Percentiles rank a stretch among this genome's conserved stretches.
phyloP scores from a whole-genome alignment of 2,329 filamentous ascomycete genomes.

The Phoma herbarum region DNA sequence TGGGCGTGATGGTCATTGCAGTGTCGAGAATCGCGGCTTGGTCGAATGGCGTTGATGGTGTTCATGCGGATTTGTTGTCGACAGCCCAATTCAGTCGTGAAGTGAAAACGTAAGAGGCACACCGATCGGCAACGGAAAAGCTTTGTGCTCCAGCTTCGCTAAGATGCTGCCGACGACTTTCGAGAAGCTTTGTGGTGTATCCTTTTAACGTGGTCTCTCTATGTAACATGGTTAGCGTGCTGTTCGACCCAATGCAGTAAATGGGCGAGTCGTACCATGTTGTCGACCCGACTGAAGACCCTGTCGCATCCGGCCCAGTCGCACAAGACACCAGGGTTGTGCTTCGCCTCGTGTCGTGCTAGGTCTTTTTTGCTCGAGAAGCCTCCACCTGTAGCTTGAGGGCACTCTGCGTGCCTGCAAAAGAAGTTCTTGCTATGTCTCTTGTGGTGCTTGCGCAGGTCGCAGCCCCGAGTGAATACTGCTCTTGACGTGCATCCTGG shows the following conservation, averaged over 20 bases:
- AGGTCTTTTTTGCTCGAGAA: constrained; percentile 72
- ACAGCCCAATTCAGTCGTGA: neutral
- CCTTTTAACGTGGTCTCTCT: constrained; percentile 54
- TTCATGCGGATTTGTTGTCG: neutral
- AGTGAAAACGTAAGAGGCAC: neutral
- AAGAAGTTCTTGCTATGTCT: constrained; percentile 69
- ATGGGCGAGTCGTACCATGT: constrained; percentile 59
- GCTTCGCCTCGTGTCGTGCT: constrained; percentile 68
- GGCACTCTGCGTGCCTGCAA: constrained; percentile 67
- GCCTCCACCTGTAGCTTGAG: constrained; percentile 64
- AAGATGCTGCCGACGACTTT: constrained; percentile 34
- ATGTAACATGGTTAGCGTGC: constrained; percentile 29
- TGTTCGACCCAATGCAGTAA: neutral
- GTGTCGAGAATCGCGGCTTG: constrained; percentile 5
- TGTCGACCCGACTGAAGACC: constrained; percentile 69
- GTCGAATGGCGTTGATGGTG: neutral
- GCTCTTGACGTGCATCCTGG: constrained; percentile 67
- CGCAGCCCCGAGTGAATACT: constrained; percentile 66
- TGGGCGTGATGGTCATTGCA: constrained; percentile 19
- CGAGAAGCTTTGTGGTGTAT: constrained; percentile 51
- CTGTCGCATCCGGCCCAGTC: constrained; percentile 66
- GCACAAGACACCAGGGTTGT: constrained; percentile 68
- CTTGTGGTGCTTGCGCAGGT: constrained; percentile 70
- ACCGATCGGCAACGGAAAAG: neutral
- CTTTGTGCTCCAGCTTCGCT: constrained; percentile 7